These are phyloP conservation scores for Cercophora scortea DNA, from an alignment of 495 filamentous ascomycete genomes.

Conservation along the genomic window DNA sequence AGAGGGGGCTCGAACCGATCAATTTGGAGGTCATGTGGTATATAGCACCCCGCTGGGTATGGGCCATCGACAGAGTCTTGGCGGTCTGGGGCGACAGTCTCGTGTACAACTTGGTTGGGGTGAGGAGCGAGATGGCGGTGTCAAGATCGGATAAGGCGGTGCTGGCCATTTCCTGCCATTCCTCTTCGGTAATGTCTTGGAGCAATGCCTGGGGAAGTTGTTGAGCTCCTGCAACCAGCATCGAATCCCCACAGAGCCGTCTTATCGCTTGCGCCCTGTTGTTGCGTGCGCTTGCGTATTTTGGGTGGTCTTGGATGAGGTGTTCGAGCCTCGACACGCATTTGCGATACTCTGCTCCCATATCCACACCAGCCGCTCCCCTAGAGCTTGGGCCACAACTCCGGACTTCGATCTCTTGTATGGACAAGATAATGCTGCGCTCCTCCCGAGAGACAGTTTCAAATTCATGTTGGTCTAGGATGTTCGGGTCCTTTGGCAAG, in stretches of 20 bases:
- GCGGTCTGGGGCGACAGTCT: slow-evolving; percentile 53
- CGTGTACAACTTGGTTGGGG: slow-evolving; percentile 40
- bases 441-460: slow-evolving; percentile 33
- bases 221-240: slow-evolving; percentile 26
- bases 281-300: slow-evolving; percentile 66
- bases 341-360: slow-evolving; percentile 29
- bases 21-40: slow-evolving; percentile 56
- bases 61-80: slow-evolving; percentile 57
- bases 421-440: slow-evolving; percentile 38
- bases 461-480: slow-evolving; percentile 30
- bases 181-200: slow-evolving; percentile 15
- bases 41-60: slow-evolving; percentile 71
- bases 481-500: slow-evolving; percentile 55
- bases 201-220: slow-evolving; percentile 21
- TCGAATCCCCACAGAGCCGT: slow-evolving; percentile 45
- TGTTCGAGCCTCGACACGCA: slow-evolving; percentile 38
- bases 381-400: slow-evolving; percentile 30
- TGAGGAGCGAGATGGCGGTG: slow-evolving; percentile 58
- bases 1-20: slow-evolving; percentile 9
- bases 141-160: slow-evolving; percentile 53
- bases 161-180: slow-evolving; percentile 25
- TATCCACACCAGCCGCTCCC: slow-evolving; percentile 9
- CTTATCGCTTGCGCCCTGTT: slow-evolving; percentile 71
- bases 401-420: slow-evolving; percentile 41
- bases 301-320: slow-evolving; percentile 51